phyloP scores from a whole-genome alignment of 208 protist genomes.

The Leishmania arabica region DNA sequence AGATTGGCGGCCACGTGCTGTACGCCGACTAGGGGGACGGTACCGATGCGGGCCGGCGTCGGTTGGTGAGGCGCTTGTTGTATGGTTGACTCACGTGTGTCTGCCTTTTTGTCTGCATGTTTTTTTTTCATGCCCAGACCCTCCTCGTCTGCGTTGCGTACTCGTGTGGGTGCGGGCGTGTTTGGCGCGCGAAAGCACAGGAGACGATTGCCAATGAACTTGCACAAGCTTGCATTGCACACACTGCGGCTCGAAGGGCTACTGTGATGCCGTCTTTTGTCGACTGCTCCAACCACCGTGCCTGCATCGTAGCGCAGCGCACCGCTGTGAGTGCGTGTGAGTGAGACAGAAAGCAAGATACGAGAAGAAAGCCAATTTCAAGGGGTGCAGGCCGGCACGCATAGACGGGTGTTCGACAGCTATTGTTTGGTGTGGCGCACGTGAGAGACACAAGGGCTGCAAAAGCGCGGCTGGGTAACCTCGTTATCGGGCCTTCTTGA shows the following conservation, averaged over 20 bases:
- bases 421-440: not conserved
- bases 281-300: too few relatives aligned
- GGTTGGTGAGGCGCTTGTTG: not conserved
- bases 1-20: conserved; percentile 65
- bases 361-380: not conserved
- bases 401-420: not conserved
- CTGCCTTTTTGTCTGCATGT: not conserved
- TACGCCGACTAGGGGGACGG: conserved; percentile 35
- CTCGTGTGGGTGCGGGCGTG: not conserved
- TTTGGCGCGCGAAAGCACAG: not conserved
- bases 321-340: not conserved
- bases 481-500: not conserved
- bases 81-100: not conserved
- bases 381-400: not conserved
- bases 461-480: not conserved
- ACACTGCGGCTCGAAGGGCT: not conserved
- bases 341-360: not conserved
- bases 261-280: not conserved
- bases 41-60: not conserved
- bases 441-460: not conserved
- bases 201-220: not conserved
- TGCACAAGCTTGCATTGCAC: not conserved
- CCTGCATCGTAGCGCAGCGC: not conserved
- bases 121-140: not conserved
- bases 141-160: not conserved